Evolutionary conservation across 495 filamentous ascomycete genomes (phyloP), one percentile per base, ranked within the genome.

Genomic region (Pseudomonodictys pantanalensis): DNA sequence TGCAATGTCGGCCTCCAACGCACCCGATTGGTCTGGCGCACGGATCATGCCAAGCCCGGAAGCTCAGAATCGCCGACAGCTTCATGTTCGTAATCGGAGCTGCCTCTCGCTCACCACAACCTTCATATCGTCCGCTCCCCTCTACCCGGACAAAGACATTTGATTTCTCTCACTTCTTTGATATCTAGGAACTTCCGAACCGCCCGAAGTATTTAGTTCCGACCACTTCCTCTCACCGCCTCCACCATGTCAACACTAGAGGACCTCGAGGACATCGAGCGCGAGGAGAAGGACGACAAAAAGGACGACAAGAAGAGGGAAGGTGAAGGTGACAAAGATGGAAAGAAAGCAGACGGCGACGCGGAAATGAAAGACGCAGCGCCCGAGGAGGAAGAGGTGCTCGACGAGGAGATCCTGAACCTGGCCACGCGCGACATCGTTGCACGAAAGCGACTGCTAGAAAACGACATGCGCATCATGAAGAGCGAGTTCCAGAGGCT

Each of bases 381-480:
- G 68, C 79, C 78, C 9, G 80, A 85, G 17, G 89, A 85, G 17
- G 89, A 95, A 44, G 70, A 76, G 46, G 60, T 69, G 60, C 78
- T 89, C 23, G 92, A 96, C 74, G 83, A 90, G 29, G 93, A 98
- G 74, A 92, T 97, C 68, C 78, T 97, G 55, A 84, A 82, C 69
- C 86, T 90, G 42, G 89, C 86, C 79, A 97, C 93, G 77, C 83
- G 88, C 72, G 95, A 98, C 76, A 95, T 98, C 72, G 79, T 88
- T 61, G 95, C 89, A 67, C 83, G 87, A 69, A 83, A 83, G 77
- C 84, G 91, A 67, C 80, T 98, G 69, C 80, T 98, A 65, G 93
- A 97, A 71, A 98, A 98, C 74, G 93, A 98, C 73, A 84, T 92
- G 68, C 84, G 93, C 56, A 96, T 98, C 73, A 97, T 97, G 93